Evolutionary conservation across 768 basidiomycete genomes (phyloP), one percentile per base, ranked within the genome.

Genomic region (Tephrocybe sp.): DNA sequence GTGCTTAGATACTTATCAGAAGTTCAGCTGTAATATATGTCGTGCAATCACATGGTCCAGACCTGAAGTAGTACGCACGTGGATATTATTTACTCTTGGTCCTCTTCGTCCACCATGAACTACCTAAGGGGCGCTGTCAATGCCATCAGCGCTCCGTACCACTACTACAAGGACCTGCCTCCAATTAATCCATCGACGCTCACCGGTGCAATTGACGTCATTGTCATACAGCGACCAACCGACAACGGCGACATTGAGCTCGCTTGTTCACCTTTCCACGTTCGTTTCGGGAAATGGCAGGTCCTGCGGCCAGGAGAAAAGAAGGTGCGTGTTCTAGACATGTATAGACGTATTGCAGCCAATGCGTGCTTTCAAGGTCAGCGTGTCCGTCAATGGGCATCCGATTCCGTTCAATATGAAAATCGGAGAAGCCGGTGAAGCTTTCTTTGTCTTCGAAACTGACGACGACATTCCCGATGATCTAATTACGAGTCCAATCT

Each of bases 141-240:
- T 62, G 88, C 87, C 34, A 89, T 92, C 64, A 87, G 84, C 67
- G 90, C 87, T 11, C 89, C 89, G 12, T 91, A 91, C 65, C 87
- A 89, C 53, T 93, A 92, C 73, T 93, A 93, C 77, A 89, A 84
- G 67, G 90, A 91, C 49, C 71, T 85, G n/a, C 78, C 81, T 2
- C 80, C 81, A 34, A 90, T 97, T 55, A 99, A 99, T 60, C 94
- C 97, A 0, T 87, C 96, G 0, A 99, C 97, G 0, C 82, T 99
- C 50, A 97, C 95, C 4, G 96, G 97, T 37, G 97, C 97, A 36
- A 97, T 98, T 78, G 96, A 99, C 78, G 92, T 99, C 69, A 94
- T 99, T 61, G 96, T 98, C 57, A 83, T 99, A 39, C 83, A 87
- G 54, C 82, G 87, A 39, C 84, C 82, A 19, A 71, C 79, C n/a